These are phyloP conservation scores for Lasiosphaeria hispida DNA, from an alignment of 495 filamentous ascomycete genomes.

Conservation along the genomic window DNA sequence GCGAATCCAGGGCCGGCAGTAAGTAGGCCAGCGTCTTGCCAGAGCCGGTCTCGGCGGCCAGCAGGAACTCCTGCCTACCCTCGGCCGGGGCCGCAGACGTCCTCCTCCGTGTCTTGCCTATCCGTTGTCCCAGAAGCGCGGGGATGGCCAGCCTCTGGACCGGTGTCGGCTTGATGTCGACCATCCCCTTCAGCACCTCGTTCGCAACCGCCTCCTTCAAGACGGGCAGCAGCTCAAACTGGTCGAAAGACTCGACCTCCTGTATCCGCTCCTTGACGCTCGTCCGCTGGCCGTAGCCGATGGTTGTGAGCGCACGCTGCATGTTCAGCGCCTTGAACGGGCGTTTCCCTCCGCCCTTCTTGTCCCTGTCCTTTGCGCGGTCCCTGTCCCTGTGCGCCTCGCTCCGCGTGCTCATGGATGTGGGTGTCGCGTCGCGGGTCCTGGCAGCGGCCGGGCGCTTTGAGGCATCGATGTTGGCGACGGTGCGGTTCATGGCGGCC, in stretches of 20 bases:
- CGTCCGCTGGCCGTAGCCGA: conserved; percentile 69
- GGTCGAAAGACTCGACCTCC: conserved; percentile 70
- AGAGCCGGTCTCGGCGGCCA: conserved; percentile 95
- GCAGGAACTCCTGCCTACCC: conserved; percentile 69
- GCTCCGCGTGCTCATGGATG: background rate
- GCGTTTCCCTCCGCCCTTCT: conserved; percentile 33
- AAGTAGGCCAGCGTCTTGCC: conserved; percentile 95
- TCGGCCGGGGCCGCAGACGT: background rate
- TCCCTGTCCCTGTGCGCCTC: conserved; percentile 21
- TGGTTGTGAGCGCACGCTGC: conserved; percentile 71
- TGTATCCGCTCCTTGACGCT: conserved; percentile 67
- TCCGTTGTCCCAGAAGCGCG: conserved; percentile 53
- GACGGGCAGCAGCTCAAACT: conserved; percentile 69
- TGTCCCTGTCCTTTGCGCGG: conserved; percentile 31
- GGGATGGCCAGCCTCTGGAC: conserved; percentile 89
- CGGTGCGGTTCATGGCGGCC: conserved; percentile 73
- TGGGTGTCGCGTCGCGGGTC: conserved; percentile 32
- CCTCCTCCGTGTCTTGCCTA: conserved; percentile 12
- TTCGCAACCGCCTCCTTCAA: conserved; percentile 69
- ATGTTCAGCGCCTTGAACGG: conserved; percentile 84
- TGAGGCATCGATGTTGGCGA: conserved; percentile 51
- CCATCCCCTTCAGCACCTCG: conserved; percentile 69
- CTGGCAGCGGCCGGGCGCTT: conserved; percentile 6
- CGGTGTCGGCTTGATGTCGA: conserved; percentile 74
- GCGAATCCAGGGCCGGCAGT: conserved; percentile 72